phyloP scores from a whole-genome alignment of 2,329 filamentous ascomycete species.

The Scedosporium dehoogii region DNA sequence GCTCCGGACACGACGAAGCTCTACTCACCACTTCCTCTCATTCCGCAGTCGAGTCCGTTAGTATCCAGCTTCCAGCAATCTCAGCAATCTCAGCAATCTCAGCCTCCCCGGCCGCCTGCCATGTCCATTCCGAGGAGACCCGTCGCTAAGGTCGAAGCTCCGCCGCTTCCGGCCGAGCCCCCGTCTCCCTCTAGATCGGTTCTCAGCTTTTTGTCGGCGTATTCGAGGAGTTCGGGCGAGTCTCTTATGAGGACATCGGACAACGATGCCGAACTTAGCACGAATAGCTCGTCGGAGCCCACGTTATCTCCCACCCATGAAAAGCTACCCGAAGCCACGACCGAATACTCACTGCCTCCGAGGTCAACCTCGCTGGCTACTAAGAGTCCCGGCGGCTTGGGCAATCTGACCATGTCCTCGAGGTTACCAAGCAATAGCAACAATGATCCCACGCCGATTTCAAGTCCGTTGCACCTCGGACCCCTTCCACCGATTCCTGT shows the following conservation, averaged over 20 bases:
- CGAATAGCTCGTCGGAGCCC: conserved; percentile 10
- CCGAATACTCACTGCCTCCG: background rate
- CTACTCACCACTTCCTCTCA: conserved; percentile 11
- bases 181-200: conserved; percentile 37
- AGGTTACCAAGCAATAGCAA: background rate
- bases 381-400: conserved; percentile 8
- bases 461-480: background rate
- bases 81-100: conserved; percentile 8
- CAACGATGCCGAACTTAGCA: conserved; percentile 20
- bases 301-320: conserved; percentile 8
- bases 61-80: conserved; percentile 8
- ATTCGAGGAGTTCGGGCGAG: conserved; percentile 37
- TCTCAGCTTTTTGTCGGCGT: conserved; percentile 45
- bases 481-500: background rate
- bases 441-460: conserved; percentile 3
- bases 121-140: conserved; percentile 28
- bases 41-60: conserved; percentile 16
- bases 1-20: conserved; percentile 11
- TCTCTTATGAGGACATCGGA: conserved; percentile 32
- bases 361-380: conserved; percentile 2
- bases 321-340: background rate
- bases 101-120: conserved; percentile 14
- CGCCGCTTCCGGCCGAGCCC: conserved; percentile 14
- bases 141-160: conserved; percentile 12
- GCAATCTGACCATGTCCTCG: background rate